These are phyloP conservation scores for Elsinoe perseae DNA, from an alignment of 2,329 filamentous ascomycete species.

Conservation along the genomic window DNA sequence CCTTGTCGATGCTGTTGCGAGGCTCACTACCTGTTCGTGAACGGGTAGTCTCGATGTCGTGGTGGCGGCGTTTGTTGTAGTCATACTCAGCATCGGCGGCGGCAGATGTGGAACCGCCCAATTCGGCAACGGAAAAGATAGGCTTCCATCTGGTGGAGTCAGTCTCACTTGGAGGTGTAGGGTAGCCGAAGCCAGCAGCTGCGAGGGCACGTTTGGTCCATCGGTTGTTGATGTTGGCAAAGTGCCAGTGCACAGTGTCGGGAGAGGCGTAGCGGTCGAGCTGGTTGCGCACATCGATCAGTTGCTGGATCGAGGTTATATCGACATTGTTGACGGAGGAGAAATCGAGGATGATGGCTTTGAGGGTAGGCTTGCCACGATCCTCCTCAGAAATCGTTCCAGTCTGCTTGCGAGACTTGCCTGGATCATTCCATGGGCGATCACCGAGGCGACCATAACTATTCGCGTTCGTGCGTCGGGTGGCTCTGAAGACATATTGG, in stretches of 20 bases:
- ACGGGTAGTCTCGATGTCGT: conserved; percentile 21
- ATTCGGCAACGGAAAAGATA: conserved; percentile 89
- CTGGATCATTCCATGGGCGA: conserved; percentile 91
- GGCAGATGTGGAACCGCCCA: conserved; percentile 63
- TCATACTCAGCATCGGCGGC: conserved; percentile 59
- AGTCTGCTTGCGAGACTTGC: conserved; percentile 52
- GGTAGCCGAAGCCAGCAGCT: conserved; percentile 81
- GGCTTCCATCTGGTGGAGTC: conserved; percentile 71
- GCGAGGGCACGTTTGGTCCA: conserved; percentile 91
- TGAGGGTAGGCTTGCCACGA: conserved; percentile 59
- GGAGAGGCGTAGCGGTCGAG: conserved; percentile 78
- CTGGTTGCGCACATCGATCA: conserved; percentile 92
- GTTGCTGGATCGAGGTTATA: conserved; percentile 80
- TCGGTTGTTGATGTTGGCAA: conserved; percentile 85
- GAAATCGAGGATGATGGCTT: conserved; percentile 90
- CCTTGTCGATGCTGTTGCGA: conserved; percentile 34
- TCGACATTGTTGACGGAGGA: conserved; percentile 90
- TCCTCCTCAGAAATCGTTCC: conserved; percentile 27
- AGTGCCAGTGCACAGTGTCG: conserved; percentile 84
- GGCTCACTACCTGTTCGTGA: conserved; percentile 21
- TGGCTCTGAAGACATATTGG: conserved; percentile 46
- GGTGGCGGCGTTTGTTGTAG: conserved; percentile 46
- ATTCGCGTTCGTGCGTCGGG: conserved; percentile 66
- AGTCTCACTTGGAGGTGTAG: conserved; percentile 46
- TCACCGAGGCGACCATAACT: conserved; percentile 56